Conservation (phyloP, 768 basidiomycete species). For the Serendipita sp. region DNA sequence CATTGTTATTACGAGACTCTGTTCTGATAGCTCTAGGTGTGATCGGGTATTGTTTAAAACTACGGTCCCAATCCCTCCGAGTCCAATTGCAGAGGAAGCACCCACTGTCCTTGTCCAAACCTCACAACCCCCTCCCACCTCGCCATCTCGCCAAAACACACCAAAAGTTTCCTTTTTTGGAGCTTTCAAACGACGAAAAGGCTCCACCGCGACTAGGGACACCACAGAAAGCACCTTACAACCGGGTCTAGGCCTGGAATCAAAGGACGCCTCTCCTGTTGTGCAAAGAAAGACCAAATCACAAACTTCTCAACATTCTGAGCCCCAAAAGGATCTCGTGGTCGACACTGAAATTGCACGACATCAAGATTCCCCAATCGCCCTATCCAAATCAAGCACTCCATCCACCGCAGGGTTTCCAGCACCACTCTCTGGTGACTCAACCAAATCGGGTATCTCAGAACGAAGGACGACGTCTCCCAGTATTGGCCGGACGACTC, state of each 20-base stretch:
- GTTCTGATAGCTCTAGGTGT: constrained; percentile 34
- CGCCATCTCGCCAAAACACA: background rate
- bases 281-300: background rate
- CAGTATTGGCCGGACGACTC: background rate
- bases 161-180: background rate
- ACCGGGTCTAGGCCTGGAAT: background rate
- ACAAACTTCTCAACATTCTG: background rate
- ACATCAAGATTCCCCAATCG: background rate
- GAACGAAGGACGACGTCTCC: background rate
- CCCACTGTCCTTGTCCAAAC: background rate
- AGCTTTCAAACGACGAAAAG: background rate
- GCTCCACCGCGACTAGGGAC: background rate
- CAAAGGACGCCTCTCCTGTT: background rate
- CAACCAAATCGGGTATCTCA: background rate
- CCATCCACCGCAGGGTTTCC: background rate
- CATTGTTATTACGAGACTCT: background rate
- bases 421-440: background rate
- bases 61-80: constrained; percentile 25
- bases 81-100: background rate
- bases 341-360: background rate
- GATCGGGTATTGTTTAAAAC: constrained; percentile 76
- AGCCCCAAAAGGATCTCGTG: background rate
- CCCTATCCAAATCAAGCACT: background rate
- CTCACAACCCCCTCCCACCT: background rate
- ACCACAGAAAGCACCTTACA: background rate